A percentile compares a stretch with the other conserved stretches of the same genome.
phyloP scores from a whole-genome alignment of 176 grass and related monocot genomes.

The Panicum miliaceum region DNA sequence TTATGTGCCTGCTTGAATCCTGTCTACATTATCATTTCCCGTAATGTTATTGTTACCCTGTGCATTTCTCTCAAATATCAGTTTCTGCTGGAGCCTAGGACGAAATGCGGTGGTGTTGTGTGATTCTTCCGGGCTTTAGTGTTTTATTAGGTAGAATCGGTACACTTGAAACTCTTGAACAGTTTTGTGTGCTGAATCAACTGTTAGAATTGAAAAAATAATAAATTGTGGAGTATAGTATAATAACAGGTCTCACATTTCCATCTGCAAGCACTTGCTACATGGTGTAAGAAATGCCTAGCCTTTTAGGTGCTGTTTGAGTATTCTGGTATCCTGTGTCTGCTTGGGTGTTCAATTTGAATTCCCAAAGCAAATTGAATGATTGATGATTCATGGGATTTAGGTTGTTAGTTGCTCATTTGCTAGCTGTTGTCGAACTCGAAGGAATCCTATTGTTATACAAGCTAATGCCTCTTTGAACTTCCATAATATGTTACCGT shows the following conservation, averaged over 20 bases:
- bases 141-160: not conserved
- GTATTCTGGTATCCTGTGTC: not conserved
- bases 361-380: not conserved
- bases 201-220: not conserved
- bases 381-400: not conserved
- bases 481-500: too few species aligned
- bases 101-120: not conserved
- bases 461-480: not conserved
- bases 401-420: not conserved
- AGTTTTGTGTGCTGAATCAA: not conserved
- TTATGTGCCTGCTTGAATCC: not conserved
- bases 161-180: not conserved
- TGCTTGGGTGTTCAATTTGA: not conserved
- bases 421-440: not conserved
- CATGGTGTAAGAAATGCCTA: not conserved
- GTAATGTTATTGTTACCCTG: not conserved
- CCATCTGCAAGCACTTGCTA: not conserved
- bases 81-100: not conserved
- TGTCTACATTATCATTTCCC: not conserved
- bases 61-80: not conserved
- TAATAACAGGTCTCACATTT: not conserved
- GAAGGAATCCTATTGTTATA: not conserved
- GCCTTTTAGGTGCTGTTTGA: not conserved
- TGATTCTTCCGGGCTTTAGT: not conserved
- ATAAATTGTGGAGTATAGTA: not conserved